Evolutionary conservation across 345 rosid genomes (phyloP).

Genomic region (Microthlaspi erraticum): DNA sequence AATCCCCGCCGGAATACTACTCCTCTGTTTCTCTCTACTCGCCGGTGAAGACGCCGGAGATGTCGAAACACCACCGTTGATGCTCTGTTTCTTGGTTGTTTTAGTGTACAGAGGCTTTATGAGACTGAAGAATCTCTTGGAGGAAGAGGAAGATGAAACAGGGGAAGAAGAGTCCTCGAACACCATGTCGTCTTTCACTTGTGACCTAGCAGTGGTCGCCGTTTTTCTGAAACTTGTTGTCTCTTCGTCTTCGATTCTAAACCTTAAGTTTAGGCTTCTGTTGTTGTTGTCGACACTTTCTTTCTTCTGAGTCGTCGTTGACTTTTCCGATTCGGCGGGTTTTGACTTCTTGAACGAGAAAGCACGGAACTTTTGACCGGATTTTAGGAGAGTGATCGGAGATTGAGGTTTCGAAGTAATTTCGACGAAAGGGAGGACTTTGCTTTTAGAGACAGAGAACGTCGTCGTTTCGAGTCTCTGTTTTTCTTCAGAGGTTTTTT

Average conservation of each 20-base stretch:
- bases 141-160: constrained; percentile 33
- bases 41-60: constrained; percentile 61
- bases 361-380: constrained; percentile 64
- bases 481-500: constrained; percentile 5
- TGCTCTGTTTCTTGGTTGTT: constrained; percentile 49
- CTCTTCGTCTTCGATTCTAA: constrained; percentile 50
- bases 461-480: constrained; percentile 38
- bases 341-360: constrained; percentile 63
- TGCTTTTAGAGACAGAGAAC: constrained; percentile 58
- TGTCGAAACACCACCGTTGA: constrained; percentile 1
- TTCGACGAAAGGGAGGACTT: constrained; percentile 70
- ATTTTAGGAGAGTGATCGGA: constrained; percentile 63
- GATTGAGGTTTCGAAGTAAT: constrained; percentile 60
- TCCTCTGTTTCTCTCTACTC: constrained; percentile 55
- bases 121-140: constrained; percentile 63
- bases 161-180: constrained; percentile 31
- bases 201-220: constrained; percentile 27
- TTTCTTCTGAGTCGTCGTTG: constrained; percentile 33
- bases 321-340: constrained; percentile 45
- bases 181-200: constrained; percentile 21
- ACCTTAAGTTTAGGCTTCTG: constrained; percentile 50
- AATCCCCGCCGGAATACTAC: constrained; percentile 54
- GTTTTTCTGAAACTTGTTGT: constrained; percentile 34
- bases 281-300: constrained; percentile 37
- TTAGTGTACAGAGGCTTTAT: constrained; percentile 73